Evolutionary conservation across 805 yeast species (phyloP), one percentile per base, ranked within the genome.

Genomic region (Candida berthetii): DNA sequence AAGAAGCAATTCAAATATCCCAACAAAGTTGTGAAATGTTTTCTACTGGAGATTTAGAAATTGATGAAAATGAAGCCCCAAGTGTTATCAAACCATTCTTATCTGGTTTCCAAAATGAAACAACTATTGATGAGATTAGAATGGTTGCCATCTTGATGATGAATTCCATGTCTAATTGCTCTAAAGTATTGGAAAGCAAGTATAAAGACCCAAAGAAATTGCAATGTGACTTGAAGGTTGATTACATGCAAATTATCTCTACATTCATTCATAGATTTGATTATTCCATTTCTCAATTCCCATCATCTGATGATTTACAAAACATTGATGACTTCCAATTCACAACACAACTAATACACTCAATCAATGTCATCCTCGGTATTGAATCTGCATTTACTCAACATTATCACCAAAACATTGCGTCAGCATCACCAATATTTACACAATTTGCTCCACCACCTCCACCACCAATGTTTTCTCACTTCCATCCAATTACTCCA

Each of bases 231-330:
- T 8, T 9, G 6, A 15, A 20, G 13, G 27, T 51, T 32, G 56
- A 63, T 42, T 66, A 58, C 33, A 49, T 64, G 38, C 55, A 54
- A 32, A 45, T 56, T 28, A 65, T 65, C 16, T 46, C 48, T 31
- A 46, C 48, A 31, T 64, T 54, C 47, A 46, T 61, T n/a, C 39
- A 49, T 13, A 56, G 60, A 33, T 57, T 59, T 41, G 56, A 54
- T 40, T 48, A 13, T 7, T 4, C 31, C 4, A 22, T 37, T 15
- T 11, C 40, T 14, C 11, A 39, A 13, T 45, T 48, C 41, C 52
- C 52, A 24, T 41, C 41, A 19, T 38, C 41, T 3, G 32, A 37
- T 9, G 31, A 19, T 6, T 45, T 49, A 41, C 38, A 43, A 15
- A 31, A 36, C n/a, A 31, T 45, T 14, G 48, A 48, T 16, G 50